Percentiles rank a stretch among this genome's conserved stretches.
These are phyloP conservation scores for Brassica nigra DNA, from an alignment of 345 rosid species.

Conservation along the genomic window DNA sequence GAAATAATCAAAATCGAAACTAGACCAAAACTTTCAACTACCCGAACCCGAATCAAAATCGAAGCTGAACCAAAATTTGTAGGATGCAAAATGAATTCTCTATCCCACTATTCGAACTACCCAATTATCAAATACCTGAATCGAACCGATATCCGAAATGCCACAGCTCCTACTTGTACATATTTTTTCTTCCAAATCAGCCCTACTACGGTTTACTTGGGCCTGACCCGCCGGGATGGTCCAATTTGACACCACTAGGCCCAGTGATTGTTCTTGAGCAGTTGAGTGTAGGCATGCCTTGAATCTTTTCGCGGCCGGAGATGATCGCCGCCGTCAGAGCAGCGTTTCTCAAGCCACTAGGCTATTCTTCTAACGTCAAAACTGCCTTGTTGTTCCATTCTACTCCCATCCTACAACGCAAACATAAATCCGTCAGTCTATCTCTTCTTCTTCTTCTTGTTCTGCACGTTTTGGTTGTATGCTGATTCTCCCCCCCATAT, in stretches of 20 bases:
- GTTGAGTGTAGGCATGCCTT: not conserved
- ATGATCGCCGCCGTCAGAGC: conserved; percentile 51
- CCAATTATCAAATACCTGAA: not conserved
- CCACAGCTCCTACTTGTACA: not conserved
- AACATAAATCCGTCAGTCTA: conserved; percentile 49
- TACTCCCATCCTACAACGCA: conserved; percentile 60
- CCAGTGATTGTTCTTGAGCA: not conserved
- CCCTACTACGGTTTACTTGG: not conserved
- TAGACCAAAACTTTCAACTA: no score
- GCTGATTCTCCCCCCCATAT: not conserved
- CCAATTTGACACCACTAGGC: not conserved
- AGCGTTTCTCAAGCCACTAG: conserved; percentile 45
- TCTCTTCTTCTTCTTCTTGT: not conserved
- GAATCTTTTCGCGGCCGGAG: conserved; percentile 9
- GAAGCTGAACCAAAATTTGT: not conserved
- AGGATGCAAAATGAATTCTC: no score
- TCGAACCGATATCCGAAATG: not conserved
- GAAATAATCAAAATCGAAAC: no score
- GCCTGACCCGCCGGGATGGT: not conserved
- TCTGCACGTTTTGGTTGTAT: not conserved
- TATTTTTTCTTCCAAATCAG: not conserved
- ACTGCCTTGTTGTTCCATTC: conserved; percentile 57
- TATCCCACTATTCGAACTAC: not conserved
- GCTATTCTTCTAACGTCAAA: conserved; percentile 16
- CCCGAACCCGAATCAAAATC: no score